Conservation (phyloP, 345 rosid genomes). For the Populus alba region DNA sequence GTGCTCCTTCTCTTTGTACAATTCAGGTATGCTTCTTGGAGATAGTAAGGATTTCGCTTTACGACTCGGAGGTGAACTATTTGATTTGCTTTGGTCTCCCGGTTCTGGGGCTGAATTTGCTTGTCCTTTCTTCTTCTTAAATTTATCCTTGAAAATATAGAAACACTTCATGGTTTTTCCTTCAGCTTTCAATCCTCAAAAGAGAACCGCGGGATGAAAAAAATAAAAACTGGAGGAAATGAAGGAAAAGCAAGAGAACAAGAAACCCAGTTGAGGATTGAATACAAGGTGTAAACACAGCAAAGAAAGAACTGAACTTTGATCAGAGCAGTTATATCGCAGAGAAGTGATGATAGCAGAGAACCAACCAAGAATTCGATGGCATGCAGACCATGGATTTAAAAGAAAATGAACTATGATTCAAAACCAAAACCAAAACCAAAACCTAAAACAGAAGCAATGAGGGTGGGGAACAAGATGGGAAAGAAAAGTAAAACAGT, state of each 20-base stretch:
- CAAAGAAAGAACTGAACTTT: not conserved
- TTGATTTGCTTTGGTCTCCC: constrained; percentile 18
- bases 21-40: constrained; percentile 54
- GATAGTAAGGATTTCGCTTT: constrained; percentile 52
- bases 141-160: constrained; percentile 42
- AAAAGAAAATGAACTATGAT: not conserved
- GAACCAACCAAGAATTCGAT: not conserved
- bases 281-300: not conserved
- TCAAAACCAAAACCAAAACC: not conserved
- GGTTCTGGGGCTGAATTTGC: constrained; percentile 57
- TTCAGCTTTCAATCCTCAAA: not conserved
- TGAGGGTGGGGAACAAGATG: not conserved
- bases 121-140: constrained; percentile 33
- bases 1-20: constrained; percentile 60
- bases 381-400: not conserved
- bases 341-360: not conserved
- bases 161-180: constrained; percentile 41
- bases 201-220: not conserved
- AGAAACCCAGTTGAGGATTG: constrained; percentile 8
- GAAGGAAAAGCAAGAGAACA: not conserved
- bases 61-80: constrained; percentile 18
- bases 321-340: not conserved
- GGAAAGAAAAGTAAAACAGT: not conserved
- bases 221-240: not conserved
- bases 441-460: too few relatives aligned